A percentile compares a stretch with the other conserved stretches of the same genome.
Evolutionary conservation across 2,329 filamentous ascomycete genomes (phyloP).

Genomic region (Seiridium cupressi): DNA sequence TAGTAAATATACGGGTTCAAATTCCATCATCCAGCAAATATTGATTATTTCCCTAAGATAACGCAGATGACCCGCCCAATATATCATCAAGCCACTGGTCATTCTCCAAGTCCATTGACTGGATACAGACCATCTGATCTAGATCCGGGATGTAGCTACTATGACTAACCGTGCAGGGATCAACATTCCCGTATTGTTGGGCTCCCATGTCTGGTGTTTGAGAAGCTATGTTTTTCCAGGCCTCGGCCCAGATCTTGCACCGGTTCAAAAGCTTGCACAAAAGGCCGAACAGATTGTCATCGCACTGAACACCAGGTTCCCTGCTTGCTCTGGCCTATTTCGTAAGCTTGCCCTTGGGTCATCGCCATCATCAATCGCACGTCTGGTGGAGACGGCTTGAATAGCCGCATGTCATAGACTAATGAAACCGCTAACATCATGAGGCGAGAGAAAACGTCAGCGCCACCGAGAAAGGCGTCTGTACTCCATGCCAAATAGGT

Average conservation of each 20-base stretch:
- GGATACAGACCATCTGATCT: neutral
- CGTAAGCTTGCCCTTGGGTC: constrained; percentile 23
- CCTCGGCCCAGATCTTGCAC: neutral
- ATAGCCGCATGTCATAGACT: constrained; percentile 32
- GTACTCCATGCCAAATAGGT: constrained; percentile 36
- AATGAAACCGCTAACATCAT: constrained; percentile 36
- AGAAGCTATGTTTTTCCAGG: neutral
- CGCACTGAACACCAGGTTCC: constrained; percentile 25
- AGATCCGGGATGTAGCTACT: neutral
- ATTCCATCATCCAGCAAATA: no score
- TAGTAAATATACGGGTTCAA: no score
- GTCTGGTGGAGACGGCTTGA: constrained; percentile 27
- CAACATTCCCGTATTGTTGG: neutral
- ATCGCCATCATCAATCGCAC: constrained; percentile 27
- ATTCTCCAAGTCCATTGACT: neutral
- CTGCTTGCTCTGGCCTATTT: constrained; percentile 14
- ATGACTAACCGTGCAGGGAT: neutral
- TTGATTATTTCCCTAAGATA: no score
- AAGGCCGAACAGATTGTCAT: constrained; percentile 19
- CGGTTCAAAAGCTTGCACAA: neutral
- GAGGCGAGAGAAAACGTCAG: constrained; percentile 29
- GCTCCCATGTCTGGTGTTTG: neutral
- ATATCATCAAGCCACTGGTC: neutral
- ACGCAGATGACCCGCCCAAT: neutral
- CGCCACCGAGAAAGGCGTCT: constrained; percentile 28